A percentile compares a stretch with the other conserved stretches of the same genome.
Evolutionary conservation across 345 rosid species (phyloP).

Genomic region (Acer negundo): DNA sequence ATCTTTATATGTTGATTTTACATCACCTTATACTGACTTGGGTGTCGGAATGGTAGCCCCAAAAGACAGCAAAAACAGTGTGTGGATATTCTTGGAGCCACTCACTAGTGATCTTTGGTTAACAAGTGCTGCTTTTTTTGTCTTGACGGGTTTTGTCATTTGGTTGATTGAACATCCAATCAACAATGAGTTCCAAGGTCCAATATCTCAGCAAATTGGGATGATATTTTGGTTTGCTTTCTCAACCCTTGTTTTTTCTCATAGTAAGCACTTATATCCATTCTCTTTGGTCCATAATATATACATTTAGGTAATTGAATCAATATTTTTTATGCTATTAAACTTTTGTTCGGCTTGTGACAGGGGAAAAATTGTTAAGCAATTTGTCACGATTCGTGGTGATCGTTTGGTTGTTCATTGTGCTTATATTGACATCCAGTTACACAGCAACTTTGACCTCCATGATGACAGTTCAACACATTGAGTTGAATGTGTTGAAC

Average conservation of each 20-base stretch:
- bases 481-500: conserved; percentile 2
- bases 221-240: conserved; percentile 37
- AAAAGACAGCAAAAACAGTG: conserved; percentile 10
- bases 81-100: conserved; percentile 13
- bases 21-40: conserved; percentile 37
- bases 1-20: conserved; percentile 46
- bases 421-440: conserved; percentile 39
- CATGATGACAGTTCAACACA: conserved; percentile 33
- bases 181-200: conserved; percentile 26
- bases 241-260: conserved; percentile 18
- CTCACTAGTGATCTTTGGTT: conserved; percentile 23
- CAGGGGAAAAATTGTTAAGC: conserved; percentile 23
- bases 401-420: conserved; percentile 32
- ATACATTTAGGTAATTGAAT: no score
- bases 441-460: conserved; percentile 44
- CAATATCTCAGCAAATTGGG: conserved; percentile 6
- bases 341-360: not conserved
- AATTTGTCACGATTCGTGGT: conserved; percentile 33
- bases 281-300: no score
- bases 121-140: conserved; percentile 12
- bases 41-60: conserved; percentile 26
- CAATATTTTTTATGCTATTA: no score
- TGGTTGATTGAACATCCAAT: conserved; percentile 37
- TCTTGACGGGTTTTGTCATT: conserved; percentile 27
- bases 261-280: conserved; percentile 14